These are phyloP conservation scores for Collybia mongolica DNA, from an alignment of 768 basidiomycete genomes.

Conservation along the genomic window DNA sequence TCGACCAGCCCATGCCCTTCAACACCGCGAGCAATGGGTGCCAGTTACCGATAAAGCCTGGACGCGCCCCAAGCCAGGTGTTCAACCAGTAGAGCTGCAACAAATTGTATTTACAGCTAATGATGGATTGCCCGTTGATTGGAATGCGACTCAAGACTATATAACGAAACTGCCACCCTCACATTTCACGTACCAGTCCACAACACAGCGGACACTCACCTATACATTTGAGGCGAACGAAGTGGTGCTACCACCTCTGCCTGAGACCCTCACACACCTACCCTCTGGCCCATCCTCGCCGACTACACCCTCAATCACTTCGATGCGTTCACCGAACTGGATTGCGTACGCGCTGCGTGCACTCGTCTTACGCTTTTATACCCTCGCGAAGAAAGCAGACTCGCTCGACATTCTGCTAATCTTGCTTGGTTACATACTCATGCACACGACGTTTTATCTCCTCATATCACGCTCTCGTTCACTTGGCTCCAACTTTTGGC, in stretches of 20 bases:
- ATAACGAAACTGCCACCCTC: slow-evolving; percentile 20
- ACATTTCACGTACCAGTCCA: slow-evolving; percentile 23
- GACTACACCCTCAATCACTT: slow-evolving; percentile 39
- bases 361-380: slow-evolving; percentile 20
- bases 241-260: slow-evolving; percentile 50
- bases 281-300: slow-evolving; percentile 10
- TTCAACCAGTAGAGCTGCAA: slow-evolving; percentile 61
- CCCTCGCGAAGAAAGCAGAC: slow-evolving; percentile 72
- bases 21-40: slow-evolving; percentile 60
- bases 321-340: slow-evolving; percentile 85
- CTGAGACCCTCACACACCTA: slow-evolving; percentile 29
- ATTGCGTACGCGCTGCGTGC: slow-evolving; percentile 75
- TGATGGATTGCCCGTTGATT: slow-evolving; percentile 12
- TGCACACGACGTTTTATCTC: slow-evolving; percentile 94
- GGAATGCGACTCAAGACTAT: slow-evolving; percentile 27
- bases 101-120: slow-evolving; percentile 67
- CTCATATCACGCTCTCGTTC: slow-evolving; percentile 86
- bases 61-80: slow-evolving; percentile 31
- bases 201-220: slow-evolving; percentile 26
- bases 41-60: slow-evolving; percentile 56
- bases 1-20: slow-evolving; percentile 55
- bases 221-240: slow-evolving; percentile 53
- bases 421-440: slow-evolving; percentile 88
- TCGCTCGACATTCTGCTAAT: slow-evolving; percentile 95
- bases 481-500: slow-evolving; percentile 66